A percentile compares a stretch with the other conserved stretches of the same genome.
Conservation (phyloP, 2,329 filamentous ascomycete species). For the Ophiostoma quercus region DNA sequence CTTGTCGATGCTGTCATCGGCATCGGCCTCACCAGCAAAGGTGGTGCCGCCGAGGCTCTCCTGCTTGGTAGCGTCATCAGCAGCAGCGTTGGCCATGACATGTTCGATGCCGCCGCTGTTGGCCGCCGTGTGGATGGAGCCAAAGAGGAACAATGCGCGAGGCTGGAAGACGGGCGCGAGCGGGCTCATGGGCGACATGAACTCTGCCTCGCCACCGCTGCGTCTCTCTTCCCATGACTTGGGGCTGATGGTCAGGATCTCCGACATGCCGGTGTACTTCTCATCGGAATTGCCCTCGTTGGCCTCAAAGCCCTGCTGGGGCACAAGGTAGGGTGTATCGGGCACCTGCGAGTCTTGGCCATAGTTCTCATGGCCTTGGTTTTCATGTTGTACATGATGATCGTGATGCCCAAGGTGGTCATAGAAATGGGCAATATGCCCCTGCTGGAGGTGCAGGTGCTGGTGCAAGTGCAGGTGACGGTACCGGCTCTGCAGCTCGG, state of each 20-base stretch:
- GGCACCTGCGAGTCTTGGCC: neutral
- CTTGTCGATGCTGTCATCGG: neutral
- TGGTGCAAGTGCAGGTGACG: conserved; percentile 33
- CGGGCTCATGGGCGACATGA: conserved; percentile 21
- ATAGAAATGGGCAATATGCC: neutral
- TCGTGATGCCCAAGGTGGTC: neutral
- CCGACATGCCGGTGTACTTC: neutral
- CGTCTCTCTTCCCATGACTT: conserved; percentile 5
- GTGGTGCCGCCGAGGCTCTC: conserved; percentile 4
- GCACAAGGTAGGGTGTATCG: neutral
- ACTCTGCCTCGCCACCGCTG: neutral
- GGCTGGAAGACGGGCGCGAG: conserved; percentile 35
- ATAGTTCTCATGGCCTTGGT: too few species aligned
- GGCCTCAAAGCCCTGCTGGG: neutral
- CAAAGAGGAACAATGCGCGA: neutral
- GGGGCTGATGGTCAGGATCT: neutral
- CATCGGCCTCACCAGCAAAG: neutral
- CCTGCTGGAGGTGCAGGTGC: conserved; percentile 27
- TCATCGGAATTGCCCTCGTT: neutral
- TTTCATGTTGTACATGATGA: too few species aligned
- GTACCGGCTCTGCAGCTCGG: conserved; percentile 45
- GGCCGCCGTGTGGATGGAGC: neutral
- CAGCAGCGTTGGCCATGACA: neutral
- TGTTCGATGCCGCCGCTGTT: neutral
- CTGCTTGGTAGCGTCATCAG: neutral